Percentiles rank a stretch among this genome's conserved stretches.
Evolutionary conservation across 2,329 filamentous ascomycete genomes (phyloP).

Genomic region (Rugonectria rugulosa): DNA sequence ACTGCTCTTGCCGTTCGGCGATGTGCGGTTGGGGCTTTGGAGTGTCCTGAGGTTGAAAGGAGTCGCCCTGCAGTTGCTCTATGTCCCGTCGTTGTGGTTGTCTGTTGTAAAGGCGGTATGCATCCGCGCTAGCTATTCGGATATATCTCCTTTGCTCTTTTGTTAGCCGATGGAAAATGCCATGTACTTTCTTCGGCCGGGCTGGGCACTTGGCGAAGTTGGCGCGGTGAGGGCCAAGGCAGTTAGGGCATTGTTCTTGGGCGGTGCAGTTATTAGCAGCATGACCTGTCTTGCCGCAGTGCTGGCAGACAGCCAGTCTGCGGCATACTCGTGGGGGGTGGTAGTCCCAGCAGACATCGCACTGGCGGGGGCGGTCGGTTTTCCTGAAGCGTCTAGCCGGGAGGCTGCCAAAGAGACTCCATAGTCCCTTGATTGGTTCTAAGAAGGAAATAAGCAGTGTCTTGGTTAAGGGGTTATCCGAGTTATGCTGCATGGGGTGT

Average conservation of each 20-base stretch:
- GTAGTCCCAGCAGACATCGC: slow-evolving; percentile 15
- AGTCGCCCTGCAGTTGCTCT: no score
- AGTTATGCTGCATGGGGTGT: not conserved
- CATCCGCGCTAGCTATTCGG: not conserved
- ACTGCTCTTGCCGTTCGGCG: not conserved
- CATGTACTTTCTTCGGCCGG: slow-evolving; percentile 6
- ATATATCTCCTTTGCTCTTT: not conserved
- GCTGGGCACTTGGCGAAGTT: slow-evolving; percentile 2
- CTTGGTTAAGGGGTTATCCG: slow-evolving; percentile 18
- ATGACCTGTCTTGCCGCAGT: slow-evolving; percentile 21
- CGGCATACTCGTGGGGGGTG: slow-evolving; percentile 1
- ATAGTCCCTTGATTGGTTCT: slow-evolving; percentile 20
- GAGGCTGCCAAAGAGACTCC: slow-evolving; percentile 15
- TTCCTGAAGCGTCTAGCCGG: slow-evolving; percentile 17
- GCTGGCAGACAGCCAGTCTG: slow-evolving; percentile 8
- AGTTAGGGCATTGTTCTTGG: not conserved
- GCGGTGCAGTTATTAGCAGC: slow-evolving; percentile 6
- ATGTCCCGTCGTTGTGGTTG: not conserved
- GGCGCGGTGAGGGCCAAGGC: slow-evolving; percentile 3
- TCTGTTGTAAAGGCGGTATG: not conserved
- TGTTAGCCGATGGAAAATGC: not conserved
- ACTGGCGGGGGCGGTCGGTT: slow-evolving; percentile 9
- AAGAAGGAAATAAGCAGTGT: slow-evolving; percentile 24
- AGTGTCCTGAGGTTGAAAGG: not conserved
- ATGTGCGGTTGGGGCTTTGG: not conserved